Evolutionary conservation across 345 rosid species (phyloP).

Genomic region (Kandelia obovata): DNA sequence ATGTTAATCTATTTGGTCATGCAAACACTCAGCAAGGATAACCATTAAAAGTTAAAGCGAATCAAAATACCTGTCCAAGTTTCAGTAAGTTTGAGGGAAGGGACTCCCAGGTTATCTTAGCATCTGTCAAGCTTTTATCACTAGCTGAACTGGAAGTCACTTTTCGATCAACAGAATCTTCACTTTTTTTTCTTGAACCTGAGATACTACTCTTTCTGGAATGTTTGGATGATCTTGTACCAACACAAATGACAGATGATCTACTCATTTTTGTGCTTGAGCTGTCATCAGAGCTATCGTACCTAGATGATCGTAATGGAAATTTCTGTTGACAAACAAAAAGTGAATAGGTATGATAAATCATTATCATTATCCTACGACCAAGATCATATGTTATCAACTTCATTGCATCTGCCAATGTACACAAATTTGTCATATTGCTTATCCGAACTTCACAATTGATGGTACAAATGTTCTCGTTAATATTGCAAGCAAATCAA

Average conservation of each 20-base stretch:
- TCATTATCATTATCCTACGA: no score
- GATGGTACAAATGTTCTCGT: no score
- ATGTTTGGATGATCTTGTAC: conserved; percentile 29
- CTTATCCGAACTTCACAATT: no score
- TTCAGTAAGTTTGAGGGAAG: conserved; percentile 50
- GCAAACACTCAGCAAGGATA: not conserved
- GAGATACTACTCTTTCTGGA: conserved; percentile 22
- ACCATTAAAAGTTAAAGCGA: not conserved
- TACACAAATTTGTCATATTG: no score
- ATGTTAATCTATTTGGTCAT: not conserved
- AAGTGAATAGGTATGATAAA: not conserved
- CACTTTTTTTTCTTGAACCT: conserved; percentile 22
- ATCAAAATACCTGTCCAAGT: conserved; percentile 53
- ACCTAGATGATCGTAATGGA: conserved; percentile 18
- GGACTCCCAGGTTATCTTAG: conserved; percentile 45
- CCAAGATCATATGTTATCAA: no score
- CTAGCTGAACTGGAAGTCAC: conserved; percentile 5
- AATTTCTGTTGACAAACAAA: conserved; percentile 30
- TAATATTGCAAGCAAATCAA: not conserved
- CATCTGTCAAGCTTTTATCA: conserved; percentile 30
- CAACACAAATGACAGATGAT: conserved; percentile 24
- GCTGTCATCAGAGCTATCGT: conserved; percentile 30
- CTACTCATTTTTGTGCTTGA: conserved; percentile 28
- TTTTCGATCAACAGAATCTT: conserved; percentile 24
- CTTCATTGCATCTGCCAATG: no score